Conservation (phyloP, 768 basidiomycete genomes). For the Leccinellum luteum region DNA sequence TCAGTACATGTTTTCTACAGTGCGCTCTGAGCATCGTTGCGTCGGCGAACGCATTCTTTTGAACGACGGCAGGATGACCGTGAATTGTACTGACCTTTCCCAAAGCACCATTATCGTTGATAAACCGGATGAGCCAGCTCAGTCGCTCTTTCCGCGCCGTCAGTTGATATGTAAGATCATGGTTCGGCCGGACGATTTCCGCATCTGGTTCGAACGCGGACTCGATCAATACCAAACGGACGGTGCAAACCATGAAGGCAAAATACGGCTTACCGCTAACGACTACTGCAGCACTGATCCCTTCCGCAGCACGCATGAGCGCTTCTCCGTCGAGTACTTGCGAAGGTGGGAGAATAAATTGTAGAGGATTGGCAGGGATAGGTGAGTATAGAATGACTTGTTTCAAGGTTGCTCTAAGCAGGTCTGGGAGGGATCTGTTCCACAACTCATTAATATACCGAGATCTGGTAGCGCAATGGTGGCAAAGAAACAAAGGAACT, state of each 20-base stretch:
- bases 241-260: background rate
- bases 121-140: constrained; percentile 84
- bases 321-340: constrained; percentile 70
- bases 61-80: background rate
- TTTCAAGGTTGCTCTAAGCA: constrained; percentile 78
- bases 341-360: constrained; percentile 73
- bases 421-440: constrained; percentile 58
- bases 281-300: constrained; percentile 67
- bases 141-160: constrained; percentile 70
- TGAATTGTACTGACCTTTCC: constrained; percentile 50
- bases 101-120: constrained; percentile 82
- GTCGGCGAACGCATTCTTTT: background rate
- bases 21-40: background rate
- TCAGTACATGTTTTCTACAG: constrained; percentile 1
- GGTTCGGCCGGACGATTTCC: constrained; percentile 67
- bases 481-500: constrained; percentile 19
- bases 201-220: constrained; percentile 41
- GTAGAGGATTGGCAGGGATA: constrained; percentile 71
- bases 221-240: background rate
- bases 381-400: constrained; percentile 81
- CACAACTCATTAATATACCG: constrained; percentile 22
- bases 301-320: constrained; percentile 76
- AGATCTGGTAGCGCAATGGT: background rate
- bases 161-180: constrained; percentile 80
- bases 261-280: constrained; percentile 55